Conservation (phyloP, 2,329 filamentous ascomycete species). For the Samsoniella hepiali region DNA sequence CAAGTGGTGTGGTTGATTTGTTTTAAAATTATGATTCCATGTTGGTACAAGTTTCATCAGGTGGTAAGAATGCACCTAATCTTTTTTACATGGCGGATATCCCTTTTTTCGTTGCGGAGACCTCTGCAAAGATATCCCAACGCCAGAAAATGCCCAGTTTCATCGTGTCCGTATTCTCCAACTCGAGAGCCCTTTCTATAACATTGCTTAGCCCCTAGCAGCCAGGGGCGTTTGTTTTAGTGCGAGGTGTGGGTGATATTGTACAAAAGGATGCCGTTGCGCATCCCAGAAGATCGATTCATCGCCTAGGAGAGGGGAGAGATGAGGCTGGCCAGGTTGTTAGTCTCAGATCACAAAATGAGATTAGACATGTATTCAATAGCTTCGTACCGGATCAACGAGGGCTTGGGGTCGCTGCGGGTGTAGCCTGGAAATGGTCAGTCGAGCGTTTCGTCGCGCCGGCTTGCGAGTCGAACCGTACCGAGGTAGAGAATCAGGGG, state of each 20-base stretch:
- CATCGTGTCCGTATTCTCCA: neutral
- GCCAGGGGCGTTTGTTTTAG: neutral
- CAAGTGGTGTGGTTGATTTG: neutral
- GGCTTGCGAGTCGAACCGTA: slow-evolving; percentile 40
- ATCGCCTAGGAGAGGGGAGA: slow-evolving; percentile 58
- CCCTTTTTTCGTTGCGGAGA: neutral
- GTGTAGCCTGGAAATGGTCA: slow-evolving; percentile 69
- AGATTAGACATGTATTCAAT: no score
- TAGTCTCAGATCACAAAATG: slow-evolving; percentile 24
- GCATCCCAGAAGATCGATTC: neutral
- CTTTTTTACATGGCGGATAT: slow-evolving; percentile 8
- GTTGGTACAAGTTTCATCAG: slow-evolving; percentile 12
- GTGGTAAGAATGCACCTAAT: neutral
- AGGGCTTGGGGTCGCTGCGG: slow-evolving; percentile 85
- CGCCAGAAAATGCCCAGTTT: slow-evolving; percentile 5
- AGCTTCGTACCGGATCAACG: slow-evolving; percentile 53
- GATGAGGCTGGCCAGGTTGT: slow-evolving; percentile 47
- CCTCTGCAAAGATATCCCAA: slow-evolving; percentile 6
- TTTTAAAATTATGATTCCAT: slow-evolving; percentile 11
- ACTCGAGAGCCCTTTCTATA: neutral
- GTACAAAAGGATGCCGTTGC: slow-evolving; percentile 1
- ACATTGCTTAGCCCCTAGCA: neutral
- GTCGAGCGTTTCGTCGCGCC: slow-evolving; percentile 19
- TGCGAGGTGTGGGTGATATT: slow-evolving; percentile 1
- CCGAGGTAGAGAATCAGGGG: slow-evolving; percentile 96